These are phyloP conservation scores for Candida pini DNA, from an alignment of 805 yeast species.

Conservation along the genomic window DNA sequence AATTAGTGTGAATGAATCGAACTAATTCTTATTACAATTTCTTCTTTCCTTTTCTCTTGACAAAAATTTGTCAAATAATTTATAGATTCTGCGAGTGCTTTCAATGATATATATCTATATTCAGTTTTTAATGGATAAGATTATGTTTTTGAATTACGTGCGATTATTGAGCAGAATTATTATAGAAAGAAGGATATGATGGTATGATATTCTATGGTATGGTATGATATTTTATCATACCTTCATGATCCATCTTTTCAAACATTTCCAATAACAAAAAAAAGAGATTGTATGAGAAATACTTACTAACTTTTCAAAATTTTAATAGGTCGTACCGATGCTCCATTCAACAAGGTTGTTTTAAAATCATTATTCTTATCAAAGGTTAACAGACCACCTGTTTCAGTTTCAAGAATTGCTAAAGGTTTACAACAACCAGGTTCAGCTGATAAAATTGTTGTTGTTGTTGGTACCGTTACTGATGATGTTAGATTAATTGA, in stretches of 20 bases:
- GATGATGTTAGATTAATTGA: conserved; percentile 92
- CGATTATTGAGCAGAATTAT: conserved; percentile 50
- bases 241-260: too few relatives aligned
- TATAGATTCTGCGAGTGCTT: conserved; percentile 30
- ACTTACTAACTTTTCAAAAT: conserved; percentile 4
- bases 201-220: too few relatives aligned
- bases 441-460: conserved; percentile 87
- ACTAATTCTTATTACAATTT: too few relatives aligned
- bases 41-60: conserved; percentile 1
- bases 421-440: conserved; percentile 78
- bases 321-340: conserved; percentile 88
- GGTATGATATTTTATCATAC: too few relatives aligned
- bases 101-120: too few relatives aligned
- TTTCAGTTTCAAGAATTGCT: conserved; percentile 86
- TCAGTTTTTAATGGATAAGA: too few relatives aligned
- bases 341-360: conserved; percentile 97
- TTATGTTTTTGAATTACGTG: conserved; percentile 26
- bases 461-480: conserved; percentile 98
- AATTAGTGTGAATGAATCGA: too few relatives aligned
- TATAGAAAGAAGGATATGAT: too few relatives aligned
- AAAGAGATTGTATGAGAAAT: conserved; percentile 11
- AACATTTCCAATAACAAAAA: background rate
- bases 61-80: background rate
- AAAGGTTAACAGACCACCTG: conserved; percentile 99
- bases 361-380: conserved; percentile 93